Conservation (phyloP, 306 rosid species). For the Dryas octopetala region DNA sequence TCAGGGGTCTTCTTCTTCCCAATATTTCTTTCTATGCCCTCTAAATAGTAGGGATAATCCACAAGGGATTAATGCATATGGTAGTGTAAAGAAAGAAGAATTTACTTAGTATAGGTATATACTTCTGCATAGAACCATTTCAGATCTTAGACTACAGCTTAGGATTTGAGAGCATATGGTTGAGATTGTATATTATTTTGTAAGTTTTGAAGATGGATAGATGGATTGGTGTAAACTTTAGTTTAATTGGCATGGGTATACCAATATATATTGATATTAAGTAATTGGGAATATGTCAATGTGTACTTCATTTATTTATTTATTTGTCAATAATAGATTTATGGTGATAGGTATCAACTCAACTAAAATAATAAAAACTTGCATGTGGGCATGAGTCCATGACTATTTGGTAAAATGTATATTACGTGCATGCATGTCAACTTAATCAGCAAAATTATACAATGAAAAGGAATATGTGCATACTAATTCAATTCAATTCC, state of each 20-base stretch:
- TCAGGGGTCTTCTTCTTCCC: slow-evolving; percentile 8
- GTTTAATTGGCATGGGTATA: slow-evolving; percentile 45
- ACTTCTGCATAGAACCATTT: slow-evolving; percentile 67
- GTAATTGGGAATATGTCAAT: slow-evolving; percentile 19
- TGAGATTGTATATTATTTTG: slow-evolving; percentile 94
- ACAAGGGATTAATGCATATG: slow-evolving; percentile 39
- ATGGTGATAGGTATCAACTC: not conserved
- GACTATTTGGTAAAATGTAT: not conserved
- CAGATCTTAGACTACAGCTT: slow-evolving; percentile 57
- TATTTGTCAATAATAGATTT: not conserved
- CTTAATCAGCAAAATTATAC: not conserved
- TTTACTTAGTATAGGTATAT: slow-evolving; percentile 81
- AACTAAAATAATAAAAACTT: not conserved
- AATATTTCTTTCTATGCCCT: slow-evolving; percentile 34
- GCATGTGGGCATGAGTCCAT: not conserved
- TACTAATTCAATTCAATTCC: no score
- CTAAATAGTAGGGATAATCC: slow-evolving; percentile 24
- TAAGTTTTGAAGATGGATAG: slow-evolving; percentile 63
- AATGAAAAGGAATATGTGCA: no score
- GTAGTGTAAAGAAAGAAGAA: slow-evolving; percentile 77
- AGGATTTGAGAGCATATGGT: slow-evolving; percentile 72
- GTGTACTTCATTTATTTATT: not conserved
- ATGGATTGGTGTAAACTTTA: slow-evolving; percentile 64
- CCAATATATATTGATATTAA: slow-evolving; percentile 50
- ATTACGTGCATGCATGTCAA: not conserved